These are phyloP conservation scores for Xanthoparmelia taractica DNA, from an alignment of 495 filamentous ascomycete genomes.

Conservation along the genomic window DNA sequence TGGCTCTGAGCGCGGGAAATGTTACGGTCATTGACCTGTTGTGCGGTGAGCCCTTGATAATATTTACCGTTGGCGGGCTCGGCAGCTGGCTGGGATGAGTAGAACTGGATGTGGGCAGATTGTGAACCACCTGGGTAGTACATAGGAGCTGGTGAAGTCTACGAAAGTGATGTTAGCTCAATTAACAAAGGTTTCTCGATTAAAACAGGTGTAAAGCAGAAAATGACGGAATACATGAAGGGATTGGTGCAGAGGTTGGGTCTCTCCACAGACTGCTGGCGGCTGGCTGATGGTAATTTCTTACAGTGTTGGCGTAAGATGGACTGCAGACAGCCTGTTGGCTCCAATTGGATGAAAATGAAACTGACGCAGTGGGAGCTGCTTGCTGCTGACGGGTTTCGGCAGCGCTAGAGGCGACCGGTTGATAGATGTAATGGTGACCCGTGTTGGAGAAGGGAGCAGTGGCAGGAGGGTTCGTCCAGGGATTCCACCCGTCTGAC, in stretches of 20 bases:
- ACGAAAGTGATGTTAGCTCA: conserved; percentile 5
- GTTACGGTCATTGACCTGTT: conserved; percentile 2
- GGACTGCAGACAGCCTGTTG: not conserved
- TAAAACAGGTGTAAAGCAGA: conserved; percentile 5
- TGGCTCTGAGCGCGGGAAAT: not conserved
- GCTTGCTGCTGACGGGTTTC: not conserved
- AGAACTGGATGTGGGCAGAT: conserved; percentile 1
- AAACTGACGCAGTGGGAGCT: not conserved
- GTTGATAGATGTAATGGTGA: conserved; percentile 3
- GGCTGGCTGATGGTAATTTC: not conserved
- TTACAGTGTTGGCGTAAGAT: not conserved
- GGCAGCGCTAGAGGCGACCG: not conserved
- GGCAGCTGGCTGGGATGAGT: not conserved
- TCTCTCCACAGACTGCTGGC: not conserved
- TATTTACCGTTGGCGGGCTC: not conserved
- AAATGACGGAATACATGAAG: not conserved
- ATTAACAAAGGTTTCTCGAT: not conserved
- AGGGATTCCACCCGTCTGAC: not conserved
- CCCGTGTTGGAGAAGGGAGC: not conserved
- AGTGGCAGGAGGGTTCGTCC: not conserved
- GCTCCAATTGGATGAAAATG: not conserved
- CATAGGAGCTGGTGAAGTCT: conserved; percentile 14
- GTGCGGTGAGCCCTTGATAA: not conserved
- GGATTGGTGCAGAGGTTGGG: not conserved
- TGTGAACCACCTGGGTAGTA: conserved; percentile 12